Evolutionary conservation across 192 early-diverging fungal species (phyloP).

Genomic region (Rhizophlyctis rosea): DNA sequence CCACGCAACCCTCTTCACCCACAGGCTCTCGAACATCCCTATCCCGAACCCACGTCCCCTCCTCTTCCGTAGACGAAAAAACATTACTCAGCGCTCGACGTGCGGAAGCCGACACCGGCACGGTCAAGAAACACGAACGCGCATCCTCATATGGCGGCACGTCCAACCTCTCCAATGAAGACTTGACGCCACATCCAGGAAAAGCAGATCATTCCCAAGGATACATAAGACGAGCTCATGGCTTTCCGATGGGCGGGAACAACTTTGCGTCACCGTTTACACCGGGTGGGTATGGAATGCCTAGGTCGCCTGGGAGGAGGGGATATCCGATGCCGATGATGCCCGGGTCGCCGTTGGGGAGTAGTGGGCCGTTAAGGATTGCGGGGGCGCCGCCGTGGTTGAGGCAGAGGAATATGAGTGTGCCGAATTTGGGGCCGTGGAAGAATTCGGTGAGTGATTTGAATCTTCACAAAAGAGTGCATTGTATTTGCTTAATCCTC

Average conservation of each 20-base stretch:
- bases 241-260: not conserved
- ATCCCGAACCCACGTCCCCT: slow-evolving; percentile 11
- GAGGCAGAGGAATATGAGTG: not conserved
- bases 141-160: slow-evolving; percentile 20
- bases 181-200: too few relatives aligned
- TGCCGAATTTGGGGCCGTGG: not conserved
- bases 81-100: not conserved
- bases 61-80: slow-evolving; percentile 24
- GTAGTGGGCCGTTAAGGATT: too few relatives aligned
- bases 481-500: not conserved
- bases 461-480: not conserved
- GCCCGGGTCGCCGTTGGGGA: too few relatives aligned
- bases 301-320: slow-evolving; percentile 7
- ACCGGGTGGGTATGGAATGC: not conserved
- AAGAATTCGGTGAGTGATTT: not conserved
- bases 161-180: too few relatives aligned
- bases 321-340: slow-evolving; percentile 1
- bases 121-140: slow-evolving; percentile 11
- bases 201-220: too few relatives aligned
- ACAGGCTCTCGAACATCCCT: not conserved
- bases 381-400: too few relatives aligned
- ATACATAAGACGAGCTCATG: not conserved
- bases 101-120: not conserved
- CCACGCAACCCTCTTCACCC: slow-evolving; percentile 1
- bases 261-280: not conserved